Percentiles rank a stretch among this genome's conserved stretches.
These are phyloP conservation scores for Leptographium lundbergii DNA, from an alignment of 2,329 filamentous ascomycete genomes.

Conservation along the genomic window DNA sequence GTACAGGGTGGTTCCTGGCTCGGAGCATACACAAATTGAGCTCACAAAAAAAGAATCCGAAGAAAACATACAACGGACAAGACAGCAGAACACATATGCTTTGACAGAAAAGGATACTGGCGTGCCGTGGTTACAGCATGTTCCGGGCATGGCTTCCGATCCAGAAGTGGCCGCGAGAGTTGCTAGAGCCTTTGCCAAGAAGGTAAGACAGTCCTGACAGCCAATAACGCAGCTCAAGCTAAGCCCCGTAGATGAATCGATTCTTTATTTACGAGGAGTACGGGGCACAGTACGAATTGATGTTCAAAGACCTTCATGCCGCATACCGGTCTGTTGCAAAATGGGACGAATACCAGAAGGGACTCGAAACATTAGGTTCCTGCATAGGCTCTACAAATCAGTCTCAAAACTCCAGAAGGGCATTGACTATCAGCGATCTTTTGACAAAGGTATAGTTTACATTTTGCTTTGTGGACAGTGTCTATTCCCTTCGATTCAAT, in stretches of 20 bases:
- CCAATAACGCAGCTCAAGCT: background rate
- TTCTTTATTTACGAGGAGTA: conserved; percentile 90
- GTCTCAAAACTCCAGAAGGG: conserved; percentile 54
- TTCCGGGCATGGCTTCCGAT: conserved; percentile 42
- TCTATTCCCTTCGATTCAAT: no score
- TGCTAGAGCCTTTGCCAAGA: conserved; percentile 46
- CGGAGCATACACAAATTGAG: conserved; percentile 43
- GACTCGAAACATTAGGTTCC: conserved; percentile 70
- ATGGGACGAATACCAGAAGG: conserved; percentile 72
- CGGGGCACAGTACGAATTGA: conserved; percentile 75
- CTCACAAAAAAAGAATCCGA: conserved; percentile 9
- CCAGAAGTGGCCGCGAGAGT: conserved; percentile 48
- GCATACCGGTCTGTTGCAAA: conserved; percentile 55
- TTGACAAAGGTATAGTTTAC: conserved; percentile 62
- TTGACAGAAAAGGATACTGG: conserved; percentile 25
- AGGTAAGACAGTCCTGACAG: conserved; percentile 25
- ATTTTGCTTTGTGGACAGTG: background rate
- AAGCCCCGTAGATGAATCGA: conserved; percentile 49
- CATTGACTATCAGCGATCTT: conserved; percentile 71
- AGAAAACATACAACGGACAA: conserved; percentile 10
- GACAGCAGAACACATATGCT: conserved; percentile 35
- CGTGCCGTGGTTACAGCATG: conserved; percentile 29
- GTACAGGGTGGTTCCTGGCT: conserved; percentile 56
- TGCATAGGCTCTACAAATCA: conserved; percentile 59
- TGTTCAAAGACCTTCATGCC: conserved; percentile 64